phyloP scores from a whole-genome alignment of 1,139 yeast species.

The Diutina rugosa region DNA sequence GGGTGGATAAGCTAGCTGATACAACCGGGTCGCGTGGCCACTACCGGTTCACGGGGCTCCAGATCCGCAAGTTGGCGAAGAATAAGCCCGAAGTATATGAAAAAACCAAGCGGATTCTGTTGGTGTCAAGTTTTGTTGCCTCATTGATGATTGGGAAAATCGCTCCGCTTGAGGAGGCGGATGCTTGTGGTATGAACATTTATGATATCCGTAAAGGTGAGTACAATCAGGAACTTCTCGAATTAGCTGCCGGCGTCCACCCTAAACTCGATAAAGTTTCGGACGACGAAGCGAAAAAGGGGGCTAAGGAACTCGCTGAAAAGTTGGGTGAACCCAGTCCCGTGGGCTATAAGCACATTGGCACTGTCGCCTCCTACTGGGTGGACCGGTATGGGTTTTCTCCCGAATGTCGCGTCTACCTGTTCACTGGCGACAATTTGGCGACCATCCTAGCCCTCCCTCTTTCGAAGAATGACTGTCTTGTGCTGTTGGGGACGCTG shows the following conservation, averaged over 20 bases:
- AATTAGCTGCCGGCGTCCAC: conserved; percentile 31
- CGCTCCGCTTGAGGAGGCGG: conserved; percentile 64
- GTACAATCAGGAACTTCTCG: conserved; percentile 41
- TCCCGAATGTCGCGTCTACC: conserved; percentile 39
- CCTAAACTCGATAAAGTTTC: conserved; percentile 6
- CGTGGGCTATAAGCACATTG: conserved; percentile 26
- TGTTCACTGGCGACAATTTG: conserved; percentile 84
- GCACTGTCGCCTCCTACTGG: conserved; percentile 46
- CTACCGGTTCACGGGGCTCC: conserved; percentile 83
- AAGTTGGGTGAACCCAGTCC: conserved; percentile 43
- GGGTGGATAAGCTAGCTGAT: conserved; percentile 49
- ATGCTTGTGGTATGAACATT: conserved; percentile 86
- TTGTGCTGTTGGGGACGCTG: conserved; percentile 79
- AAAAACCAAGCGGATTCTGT: conserved; percentile 48
- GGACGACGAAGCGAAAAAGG: conserved; percentile 12
- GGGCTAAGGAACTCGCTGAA: conserved; percentile 23
- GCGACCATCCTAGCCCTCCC: conserved; percentile 84
- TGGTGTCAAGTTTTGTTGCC: conserved; percentile 72
- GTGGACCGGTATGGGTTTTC: conserved; percentile 50
- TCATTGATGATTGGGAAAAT: conserved; percentile 55
- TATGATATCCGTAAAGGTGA: conserved; percentile 48
- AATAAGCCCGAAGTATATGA: conserved; percentile 35
- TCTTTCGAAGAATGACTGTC: conserved; percentile 58
- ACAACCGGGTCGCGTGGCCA: conserved; percentile 83
- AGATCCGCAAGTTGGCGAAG: conserved; percentile 61